Evolutionary conservation across 306 rosid genomes (phyloP), one percentile per base, ranked within the genome.

Genomic region (Citrullus mucosospermus): DNA sequence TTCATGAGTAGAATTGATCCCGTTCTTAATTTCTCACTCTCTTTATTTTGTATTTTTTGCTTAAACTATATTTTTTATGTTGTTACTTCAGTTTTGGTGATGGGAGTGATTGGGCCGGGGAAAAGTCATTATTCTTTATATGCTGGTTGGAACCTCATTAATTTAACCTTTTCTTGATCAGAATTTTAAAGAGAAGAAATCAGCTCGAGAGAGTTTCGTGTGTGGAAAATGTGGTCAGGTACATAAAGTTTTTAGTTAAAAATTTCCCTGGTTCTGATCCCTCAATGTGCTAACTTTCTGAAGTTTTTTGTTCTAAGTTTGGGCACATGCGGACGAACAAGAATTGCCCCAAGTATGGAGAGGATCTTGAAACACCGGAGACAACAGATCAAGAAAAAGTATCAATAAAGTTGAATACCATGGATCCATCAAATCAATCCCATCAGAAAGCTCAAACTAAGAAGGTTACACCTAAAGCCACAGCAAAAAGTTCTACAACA

Each of bases 211-310:
- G 67, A 89, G 83, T 82, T 92, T 92, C 30, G 91, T 92, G 25
- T 95, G 98, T 85, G 98, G 98, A 81, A 96, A 93, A 46, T 95
- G 98, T 86, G 95, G 95, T 84, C 95, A 92, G 98, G 98, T 95
- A 80, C 9, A 81, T 84, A 75, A 81, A 78, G 74, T 46, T 17
- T 18, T 78, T 51, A 66, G 48, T 30, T 44, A 5, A 62, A 22
- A 5, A 8, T 16, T 60, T 44, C 54, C 8, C 6, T 18, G 0
- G 18, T n/a, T 32, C 9, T 10, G 18, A 12, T 16, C 54, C 54
- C 30, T 11, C 13, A 46, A 46, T 46, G 22, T 44, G 16, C 5
- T 41, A n/a, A n/a, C 54, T 41, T 68, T 68, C 50, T 68, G 75
- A 43, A 68, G 34, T 41, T 68, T 22, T 43, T 77, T 28, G 22